Evolutionary conservation across 2,329 filamentous ascomycete species (phyloP), one percentile per base, ranked within the genome.

Genomic region (Hymenotorrendiella dingleyae): DNA sequence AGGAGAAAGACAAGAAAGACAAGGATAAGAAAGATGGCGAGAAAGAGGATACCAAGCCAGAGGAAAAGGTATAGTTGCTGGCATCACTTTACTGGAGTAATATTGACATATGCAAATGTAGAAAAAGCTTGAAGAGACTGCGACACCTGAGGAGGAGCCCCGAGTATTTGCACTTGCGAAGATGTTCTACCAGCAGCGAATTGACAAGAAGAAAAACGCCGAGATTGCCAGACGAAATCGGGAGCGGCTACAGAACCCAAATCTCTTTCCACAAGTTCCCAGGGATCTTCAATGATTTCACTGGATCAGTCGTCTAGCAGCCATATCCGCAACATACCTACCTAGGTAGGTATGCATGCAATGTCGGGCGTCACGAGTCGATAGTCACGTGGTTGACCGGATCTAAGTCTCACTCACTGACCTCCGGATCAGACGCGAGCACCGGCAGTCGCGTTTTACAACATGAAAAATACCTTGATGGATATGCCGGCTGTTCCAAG

Each of bases 101-200:
- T n/a, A n/a, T n/a, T n/a, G n/a, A n/a, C n/a, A n/a, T n/a, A n/a
- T n/a, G n/a, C 36, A 9, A 4, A 11, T 16, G 11, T 20, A 61
- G 57, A 59, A 57, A 29, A 58, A 55, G 9, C 4, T 50, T 12
- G 54, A 57, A 7, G 50, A 46, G 24, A 8, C 35, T 11, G 30
- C 17, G 27, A 36, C 38, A 20, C 40, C 40, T 14, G 81, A 86
- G 47, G 80, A 86, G 47, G 81, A 84, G 43, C 84, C 87, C 16
- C 78, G 91, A 30, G 75, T 94, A 3, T 98, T 93, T 66, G 78
- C 84, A 52, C 70, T 96, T 45, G 85, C 91, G 59, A 89, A 82
- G 85, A 76, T 80, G 20, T 95, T 98, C 64, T 94, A 88, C 61
- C 84, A 91, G 54, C 86, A 89, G 68, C 80, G 93, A 12, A 62